These are phyloP conservation scores for Thymus mandschuricus DNA, from an alignment of 257 asterid genomes.

Conservation along the genomic window DNA sequence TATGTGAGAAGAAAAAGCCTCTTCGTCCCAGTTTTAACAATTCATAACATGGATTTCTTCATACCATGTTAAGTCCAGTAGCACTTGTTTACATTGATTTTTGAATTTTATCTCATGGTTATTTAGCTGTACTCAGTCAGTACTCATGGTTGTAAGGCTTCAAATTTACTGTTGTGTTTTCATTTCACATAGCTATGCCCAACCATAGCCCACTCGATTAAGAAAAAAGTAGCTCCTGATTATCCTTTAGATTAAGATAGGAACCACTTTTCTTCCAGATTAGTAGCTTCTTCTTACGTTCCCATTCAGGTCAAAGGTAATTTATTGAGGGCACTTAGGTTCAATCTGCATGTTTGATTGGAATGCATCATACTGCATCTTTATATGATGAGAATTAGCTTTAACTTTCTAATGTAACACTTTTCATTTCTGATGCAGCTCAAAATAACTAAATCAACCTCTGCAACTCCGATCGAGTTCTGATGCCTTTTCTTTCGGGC, in stretches of 20 bases:
- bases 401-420: slow-evolving; percentile 4
- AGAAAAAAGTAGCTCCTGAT: slow-evolving; percentile 8
- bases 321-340: background rate
- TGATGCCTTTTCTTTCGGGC: slow-evolving; percentile 14
- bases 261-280: background rate
- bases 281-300: background rate
- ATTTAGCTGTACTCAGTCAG: background rate
- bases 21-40: background rate
- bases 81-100: background rate
- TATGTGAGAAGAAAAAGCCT: slow-evolving; percentile 6
- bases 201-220: background rate
- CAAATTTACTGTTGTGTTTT: background rate
- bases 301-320: background rate
- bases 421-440: slow-evolving; percentile 34
- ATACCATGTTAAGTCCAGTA: background rate
- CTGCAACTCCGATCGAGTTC: slow-evolving; percentile 10
- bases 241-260: slow-evolving; percentile 5
- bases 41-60: background rate
- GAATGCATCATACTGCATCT: background rate
- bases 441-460: slow-evolving; percentile 17
- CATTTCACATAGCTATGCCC: background rate
- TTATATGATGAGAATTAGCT: background rate
- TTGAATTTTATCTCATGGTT: background rate
- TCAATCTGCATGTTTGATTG: slow-evolving; percentile 14
- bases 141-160: background rate